These are phyloP conservation scores for Daldinia bambusicola DNA, from an alignment of 495 filamentous ascomycete genomes.

Conservation along the genomic window DNA sequence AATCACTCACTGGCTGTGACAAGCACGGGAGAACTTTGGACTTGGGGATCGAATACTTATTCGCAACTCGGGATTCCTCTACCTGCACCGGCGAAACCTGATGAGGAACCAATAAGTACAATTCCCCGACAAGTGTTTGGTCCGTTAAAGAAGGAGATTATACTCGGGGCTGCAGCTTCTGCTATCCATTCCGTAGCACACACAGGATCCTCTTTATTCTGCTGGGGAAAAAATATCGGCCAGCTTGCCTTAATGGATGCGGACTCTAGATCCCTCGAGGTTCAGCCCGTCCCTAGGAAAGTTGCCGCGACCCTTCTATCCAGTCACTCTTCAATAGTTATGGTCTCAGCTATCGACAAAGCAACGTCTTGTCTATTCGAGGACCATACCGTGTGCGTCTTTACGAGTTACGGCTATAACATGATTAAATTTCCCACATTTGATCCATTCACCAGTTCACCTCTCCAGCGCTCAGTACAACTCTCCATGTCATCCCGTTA, in stretches of 20 bases:
- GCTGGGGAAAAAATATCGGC: slow-evolving; percentile 95
- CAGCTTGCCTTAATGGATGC: slow-evolving; percentile 95
- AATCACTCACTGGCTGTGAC: slow-evolving; percentile 91
- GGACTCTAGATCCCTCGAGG: slow-evolving; percentile 87
- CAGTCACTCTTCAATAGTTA: slow-evolving; percentile 69
- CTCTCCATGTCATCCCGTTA: slow-evolving; percentile 73
- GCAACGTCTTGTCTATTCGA: slow-evolving; percentile 88
- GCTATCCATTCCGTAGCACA: slow-evolving; percentile 91
- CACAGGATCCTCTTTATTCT: slow-evolving; percentile 82
- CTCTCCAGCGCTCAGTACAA: slow-evolving; percentile 66
- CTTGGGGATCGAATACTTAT: slow-evolving; percentile 90
- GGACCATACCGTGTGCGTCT: slow-evolving; percentile 89
- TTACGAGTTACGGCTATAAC: slow-evolving; percentile 92
- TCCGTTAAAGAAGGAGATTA: slow-evolving; percentile 82
- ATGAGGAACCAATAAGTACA: slow-evolving; percentile 82
- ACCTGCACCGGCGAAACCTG: slow-evolving; percentile 62
- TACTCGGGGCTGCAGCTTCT: slow-evolving; percentile 89
- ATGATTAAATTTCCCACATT: slow-evolving; percentile 80
- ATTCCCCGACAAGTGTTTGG: slow-evolving; percentile 91
- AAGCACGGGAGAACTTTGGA: slow-evolving; percentile 82
- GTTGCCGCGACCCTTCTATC: slow-evolving; percentile 89
- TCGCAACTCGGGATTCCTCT: slow-evolving; percentile 88
- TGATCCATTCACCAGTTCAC: slow-evolving; percentile 72
- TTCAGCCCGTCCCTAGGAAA: slow-evolving; percentile 82
- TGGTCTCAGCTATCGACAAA: slow-evolving; percentile 88